phyloP scores from a whole-genome alignment of 305 asterid genomes.

The Solanum chacoense region DNA sequence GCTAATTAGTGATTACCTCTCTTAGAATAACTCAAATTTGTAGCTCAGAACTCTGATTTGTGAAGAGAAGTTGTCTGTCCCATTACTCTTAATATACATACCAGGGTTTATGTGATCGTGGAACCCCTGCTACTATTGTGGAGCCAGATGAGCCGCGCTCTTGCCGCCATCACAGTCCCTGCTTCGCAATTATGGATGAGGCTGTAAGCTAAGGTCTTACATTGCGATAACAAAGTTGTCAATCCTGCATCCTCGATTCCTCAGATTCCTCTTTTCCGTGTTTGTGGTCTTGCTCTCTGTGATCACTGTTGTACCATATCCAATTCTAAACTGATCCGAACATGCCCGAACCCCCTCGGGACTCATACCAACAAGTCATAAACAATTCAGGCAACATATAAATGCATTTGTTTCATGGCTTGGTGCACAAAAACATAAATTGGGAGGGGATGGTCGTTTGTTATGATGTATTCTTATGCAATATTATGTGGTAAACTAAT shows the following conservation, averaged over 20 bases:
- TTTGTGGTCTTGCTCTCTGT: background rate
- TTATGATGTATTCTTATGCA: background rate
- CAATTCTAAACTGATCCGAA: background rate
- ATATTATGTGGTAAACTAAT: background rate
- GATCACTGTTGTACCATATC: background rate
- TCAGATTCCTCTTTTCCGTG: background rate
- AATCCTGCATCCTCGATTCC: background rate
- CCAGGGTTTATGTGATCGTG: background rate
- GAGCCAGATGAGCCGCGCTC: background rate
- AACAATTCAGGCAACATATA: background rate
- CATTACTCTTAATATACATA: background rate
- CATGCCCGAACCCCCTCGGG: background rate
- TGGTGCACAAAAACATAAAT: background rate
- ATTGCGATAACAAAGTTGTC: background rate
- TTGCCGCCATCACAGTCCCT: background rate
- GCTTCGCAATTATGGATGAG: background rate
- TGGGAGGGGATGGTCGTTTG: background rate
- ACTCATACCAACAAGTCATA: background rate
- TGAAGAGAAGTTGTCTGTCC: background rate
- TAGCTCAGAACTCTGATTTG: background rate
- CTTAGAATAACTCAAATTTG: background rate
- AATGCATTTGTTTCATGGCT: background rate
- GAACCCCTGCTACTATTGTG: background rate
- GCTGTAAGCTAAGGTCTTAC: background rate
- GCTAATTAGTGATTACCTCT: background rate